phyloP scores from a whole-genome alignment of 805 yeast genomes.

The Yarrowia keelungensis region DNA sequence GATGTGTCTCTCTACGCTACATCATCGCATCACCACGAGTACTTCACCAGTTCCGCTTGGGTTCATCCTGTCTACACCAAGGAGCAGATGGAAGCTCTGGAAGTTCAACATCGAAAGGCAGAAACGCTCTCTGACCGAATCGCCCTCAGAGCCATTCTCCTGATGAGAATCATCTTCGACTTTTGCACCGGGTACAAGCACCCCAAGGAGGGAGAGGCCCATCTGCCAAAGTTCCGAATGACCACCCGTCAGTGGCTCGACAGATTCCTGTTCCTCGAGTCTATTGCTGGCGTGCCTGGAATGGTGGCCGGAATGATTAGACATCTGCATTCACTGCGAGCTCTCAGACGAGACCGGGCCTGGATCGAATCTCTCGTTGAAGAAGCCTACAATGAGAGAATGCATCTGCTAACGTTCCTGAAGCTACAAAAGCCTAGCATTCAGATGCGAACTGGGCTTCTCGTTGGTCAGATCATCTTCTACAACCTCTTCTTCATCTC shows the following conservation, averaged over 20 bases:
- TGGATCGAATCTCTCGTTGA: slow-evolving; percentile 77
- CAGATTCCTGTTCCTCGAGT: slow-evolving; percentile 65
- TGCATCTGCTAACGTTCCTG: slow-evolving; percentile 74
- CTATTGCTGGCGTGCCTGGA: slow-evolving; percentile 81
- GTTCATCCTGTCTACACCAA: slow-evolving; percentile 54
- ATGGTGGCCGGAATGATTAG: slow-evolving; percentile 75
- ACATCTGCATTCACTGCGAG: slow-evolving; percentile 68
- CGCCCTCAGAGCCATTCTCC: slow-evolving; percentile 57
- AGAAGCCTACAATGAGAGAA: slow-evolving; percentile 79
- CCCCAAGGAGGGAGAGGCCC: slow-evolving; percentile 54
- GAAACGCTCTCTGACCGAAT: slow-evolving; percentile 44
- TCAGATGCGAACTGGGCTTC: slow-evolving; percentile 56
- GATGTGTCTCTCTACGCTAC: slow-evolving; percentile 29
- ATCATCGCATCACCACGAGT: slow-evolving; percentile 20
- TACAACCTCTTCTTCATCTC: slow-evolving; percentile 61
- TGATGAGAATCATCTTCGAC: slow-evolving; percentile 61
- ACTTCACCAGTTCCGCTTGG: slow-evolving; percentile 48
- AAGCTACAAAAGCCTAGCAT: slow-evolving; percentile 67
- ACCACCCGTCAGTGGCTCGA: slow-evolving; percentile 69
- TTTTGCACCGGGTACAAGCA: slow-evolving; percentile 70
- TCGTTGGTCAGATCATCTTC: slow-evolving; percentile 24
- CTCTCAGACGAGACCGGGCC: slow-evolving; percentile 70
- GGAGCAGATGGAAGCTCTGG: slow-evolving; percentile 54
- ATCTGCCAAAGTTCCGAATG: slow-evolving; percentile 56
- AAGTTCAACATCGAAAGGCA: slow-evolving; percentile 63